phyloP scores from a whole-genome alignment of 352 stramenopile genomes.

The Pythium vanterpoolii region DNA sequence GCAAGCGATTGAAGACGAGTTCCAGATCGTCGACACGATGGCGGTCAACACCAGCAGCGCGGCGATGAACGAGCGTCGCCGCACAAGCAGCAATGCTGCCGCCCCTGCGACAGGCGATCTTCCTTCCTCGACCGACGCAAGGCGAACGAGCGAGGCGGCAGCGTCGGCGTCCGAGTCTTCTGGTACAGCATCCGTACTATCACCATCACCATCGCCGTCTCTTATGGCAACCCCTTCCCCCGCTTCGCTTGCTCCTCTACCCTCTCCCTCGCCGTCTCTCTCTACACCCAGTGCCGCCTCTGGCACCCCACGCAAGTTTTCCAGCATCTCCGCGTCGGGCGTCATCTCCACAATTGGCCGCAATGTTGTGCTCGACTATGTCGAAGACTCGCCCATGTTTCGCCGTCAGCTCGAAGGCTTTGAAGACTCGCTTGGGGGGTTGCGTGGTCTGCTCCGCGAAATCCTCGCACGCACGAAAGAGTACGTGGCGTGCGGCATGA shows the following conservation, averaged over 20 bases:
- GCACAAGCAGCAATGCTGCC: constrained; percentile 16
- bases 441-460: constrained; percentile 67
- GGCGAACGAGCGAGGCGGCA: background rate
- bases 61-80: background rate
- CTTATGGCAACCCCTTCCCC: too few relatives aligned
- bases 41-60: constrained; percentile 14
- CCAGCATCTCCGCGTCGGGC: constrained; percentile 24
- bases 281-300: background rate
- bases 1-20: constrained; percentile 26
- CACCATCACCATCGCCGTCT: background rate
- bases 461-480: constrained; percentile 72
- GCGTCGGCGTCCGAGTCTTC: too few relatives aligned
- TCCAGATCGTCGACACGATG: constrained; percentile 14
- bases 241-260: background rate
- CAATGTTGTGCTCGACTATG: constrained; percentile 84
- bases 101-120: background rate
- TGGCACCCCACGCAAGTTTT: constrained; percentile 9
- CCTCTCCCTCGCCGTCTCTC: background rate
- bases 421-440: constrained; percentile 66
- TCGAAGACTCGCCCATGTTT: constrained; percentile 87
- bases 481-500: constrained; percentile 59
- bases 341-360: constrained; percentile 47
- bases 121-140: background rate
- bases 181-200: background rate
- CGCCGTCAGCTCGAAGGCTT: constrained; percentile 73